Conservation (phyloP, 768 basidiomycete genomes). For the Leccinellum luteum region DNA sequence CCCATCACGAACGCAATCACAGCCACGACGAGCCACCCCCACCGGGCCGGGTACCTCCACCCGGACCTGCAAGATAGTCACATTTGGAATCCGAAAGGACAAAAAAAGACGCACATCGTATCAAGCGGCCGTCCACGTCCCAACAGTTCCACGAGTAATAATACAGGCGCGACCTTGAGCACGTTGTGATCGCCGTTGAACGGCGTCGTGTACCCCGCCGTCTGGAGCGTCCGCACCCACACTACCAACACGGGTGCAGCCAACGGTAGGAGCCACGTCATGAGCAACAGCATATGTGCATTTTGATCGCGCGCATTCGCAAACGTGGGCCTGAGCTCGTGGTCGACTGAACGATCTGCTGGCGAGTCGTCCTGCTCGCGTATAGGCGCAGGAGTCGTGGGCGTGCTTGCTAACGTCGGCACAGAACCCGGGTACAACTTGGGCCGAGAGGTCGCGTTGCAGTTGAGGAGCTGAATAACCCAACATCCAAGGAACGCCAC, state of each 20-base stretch:
- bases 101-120: constrained; percentile 35
- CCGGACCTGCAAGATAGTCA: constrained; percentile 6
- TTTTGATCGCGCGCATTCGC: constrained; percentile 45
- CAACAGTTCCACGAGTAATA: constrained; percentile 60
- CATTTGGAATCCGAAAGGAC: background rate
- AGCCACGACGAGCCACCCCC: constrained; percentile 52
- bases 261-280: constrained; percentile 80
- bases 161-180: constrained; percentile 59
- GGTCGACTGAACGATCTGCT: background rate
- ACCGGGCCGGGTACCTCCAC: constrained; percentile 37
- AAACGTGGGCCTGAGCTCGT: constrained; percentile 3
- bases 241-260: constrained; percentile 77
- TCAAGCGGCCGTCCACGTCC: constrained; percentile 48
- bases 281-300: constrained; percentile 64
- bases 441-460: constrained; percentile 35
- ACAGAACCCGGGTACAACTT: constrained; percentile 20
- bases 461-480: constrained; percentile 72
- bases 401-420: constrained; percentile 26
- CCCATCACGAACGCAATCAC: constrained; percentile 61
- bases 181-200: constrained; percentile 82
- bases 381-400: constrained; percentile 24
- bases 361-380: constrained; percentile 10
- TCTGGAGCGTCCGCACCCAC: constrained; percentile 84
- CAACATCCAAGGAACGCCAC: constrained; percentile 85
- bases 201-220: constrained; percentile 74